Percentiles rank a stretch among this genome's conserved stretches.
Evolutionary conservation across 1,284 basidiomycete genomes (phyloP).

Genomic region (Gomphus sp.): DNA sequence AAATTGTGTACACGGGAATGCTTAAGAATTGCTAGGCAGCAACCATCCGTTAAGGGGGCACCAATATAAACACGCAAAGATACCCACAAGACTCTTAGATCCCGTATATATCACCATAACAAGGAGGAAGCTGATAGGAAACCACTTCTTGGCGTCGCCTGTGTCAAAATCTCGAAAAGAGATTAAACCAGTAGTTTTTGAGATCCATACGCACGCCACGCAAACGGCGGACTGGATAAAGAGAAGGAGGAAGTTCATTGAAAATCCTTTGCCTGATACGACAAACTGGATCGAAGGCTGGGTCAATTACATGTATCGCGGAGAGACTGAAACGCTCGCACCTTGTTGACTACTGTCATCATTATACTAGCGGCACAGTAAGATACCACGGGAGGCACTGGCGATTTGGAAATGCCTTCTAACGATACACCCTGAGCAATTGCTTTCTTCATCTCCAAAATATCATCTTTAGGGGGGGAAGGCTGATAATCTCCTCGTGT

Average conservation of each 20-base stretch:
- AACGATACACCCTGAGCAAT: slow-evolving; percentile 41
- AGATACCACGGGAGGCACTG: slow-evolving; percentile 73
- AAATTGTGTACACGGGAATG: slow-evolving; percentile 95
- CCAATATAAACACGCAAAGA: background rate
- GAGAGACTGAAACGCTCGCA: slow-evolving; percentile 24
- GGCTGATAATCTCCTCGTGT: background rate
- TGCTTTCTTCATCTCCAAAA: slow-evolving; percentile 53
- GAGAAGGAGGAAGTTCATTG: slow-evolving; percentile 94
- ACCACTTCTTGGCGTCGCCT: slow-evolving; percentile 88
- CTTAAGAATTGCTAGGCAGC: slow-evolving; percentile 75
- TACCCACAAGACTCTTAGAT: slow-evolving; percentile 85
- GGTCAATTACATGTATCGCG: background rate
- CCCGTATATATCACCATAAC: slow-evolving; percentile 98
- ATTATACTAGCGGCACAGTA: slow-evolving; percentile 94
- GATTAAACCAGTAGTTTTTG: slow-evolving; percentile 80
- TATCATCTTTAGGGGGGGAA: slow-evolving; percentile 28
- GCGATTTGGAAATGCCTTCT: slow-evolving; percentile 20
- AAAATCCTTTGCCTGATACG: slow-evolving; percentile 88
- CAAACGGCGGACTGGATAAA: slow-evolving; percentile 90
- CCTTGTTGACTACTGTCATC: slow-evolving; percentile 99
- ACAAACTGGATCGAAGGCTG: slow-evolving; percentile 56
- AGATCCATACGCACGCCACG: slow-evolving; percentile 62
- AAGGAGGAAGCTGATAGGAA: slow-evolving; percentile 87
- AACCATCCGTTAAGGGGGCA: background rate
- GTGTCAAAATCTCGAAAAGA: slow-evolving; percentile 81